Conservation (phyloP, 1,284 basidiomycete genomes). For the Neonothopanus nambi region DNA sequence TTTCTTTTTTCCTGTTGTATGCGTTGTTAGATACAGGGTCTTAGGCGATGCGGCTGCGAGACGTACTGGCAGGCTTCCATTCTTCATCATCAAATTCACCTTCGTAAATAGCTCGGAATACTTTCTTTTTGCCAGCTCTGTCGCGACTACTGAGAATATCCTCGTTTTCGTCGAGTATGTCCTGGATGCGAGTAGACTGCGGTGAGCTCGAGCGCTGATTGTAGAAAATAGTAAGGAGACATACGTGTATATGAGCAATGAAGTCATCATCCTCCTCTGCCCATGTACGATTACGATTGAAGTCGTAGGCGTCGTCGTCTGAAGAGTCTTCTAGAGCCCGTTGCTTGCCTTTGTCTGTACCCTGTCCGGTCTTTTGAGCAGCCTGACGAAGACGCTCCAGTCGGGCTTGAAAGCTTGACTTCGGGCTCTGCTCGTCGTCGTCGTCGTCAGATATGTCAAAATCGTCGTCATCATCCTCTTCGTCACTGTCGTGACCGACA, state of each 20-base stretch:
- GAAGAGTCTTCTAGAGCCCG: conserved; percentile 38
- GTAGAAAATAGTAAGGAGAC: conserved; percentile 18
- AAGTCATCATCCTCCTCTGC: conserved; percentile 67
- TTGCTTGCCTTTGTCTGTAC: conserved; percentile 9
- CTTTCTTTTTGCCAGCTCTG: conserved; percentile 52
- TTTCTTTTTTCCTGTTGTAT: conserved; percentile 50
- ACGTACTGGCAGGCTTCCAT: conserved; percentile 33
- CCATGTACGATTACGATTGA: conserved; percentile 39
- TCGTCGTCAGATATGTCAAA: conserved; percentile 28
- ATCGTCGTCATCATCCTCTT: conserved; percentile 42
- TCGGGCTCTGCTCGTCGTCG: conserved; percentile 51
- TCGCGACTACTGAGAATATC: conserved; percentile 49
- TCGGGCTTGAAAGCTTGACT: conserved; percentile 53
- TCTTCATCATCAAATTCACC: conserved; percentile 37
- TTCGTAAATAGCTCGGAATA: conserved; percentile 62
- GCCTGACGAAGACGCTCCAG: conserved; percentile 44
- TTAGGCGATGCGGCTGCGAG: conserved; percentile 1
- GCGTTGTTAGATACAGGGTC: neutral
- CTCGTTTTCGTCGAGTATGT: conserved; percentile 45
- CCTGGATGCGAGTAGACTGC: conserved; percentile 35
- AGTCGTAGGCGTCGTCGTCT: conserved; percentile 27
- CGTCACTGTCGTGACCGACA: conserved; percentile 36
- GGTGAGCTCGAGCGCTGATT: neutral
- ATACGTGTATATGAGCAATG: conserved; percentile 61
- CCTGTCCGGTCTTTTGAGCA: conserved; percentile 19